Conservation (phyloP, 2,329 filamentous ascomycete species). For the Amphichorda felina region DNA sequence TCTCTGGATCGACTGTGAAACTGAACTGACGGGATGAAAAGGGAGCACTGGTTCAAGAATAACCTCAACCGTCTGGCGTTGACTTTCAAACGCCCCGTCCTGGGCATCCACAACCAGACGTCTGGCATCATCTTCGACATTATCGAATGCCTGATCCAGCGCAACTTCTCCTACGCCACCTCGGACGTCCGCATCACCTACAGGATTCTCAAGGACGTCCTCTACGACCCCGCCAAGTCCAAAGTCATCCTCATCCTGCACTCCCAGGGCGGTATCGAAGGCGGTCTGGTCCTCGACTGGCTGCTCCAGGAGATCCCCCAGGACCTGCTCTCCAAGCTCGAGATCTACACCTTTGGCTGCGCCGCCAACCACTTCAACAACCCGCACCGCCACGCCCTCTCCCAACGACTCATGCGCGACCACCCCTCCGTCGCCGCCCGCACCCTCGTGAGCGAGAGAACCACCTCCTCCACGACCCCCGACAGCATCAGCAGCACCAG, state of each 20-base stretch:
- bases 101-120: slow-evolving; percentile 67
- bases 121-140: slow-evolving; percentile 66
- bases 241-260: slow-evolving; percentile 68
- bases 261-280: slow-evolving; percentile 67
- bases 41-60: slow-evolving; percentile 53
- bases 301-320: slow-evolving; percentile 60
- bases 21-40: slow-evolving; percentile 10
- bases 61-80: slow-evolving; percentile 61
- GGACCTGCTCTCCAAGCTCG: slow-evolving; percentile 53
- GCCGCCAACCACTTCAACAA: slow-evolving; percentile 78
- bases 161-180: slow-evolving; percentile 63
- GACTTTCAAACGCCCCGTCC: slow-evolving; percentile 59
- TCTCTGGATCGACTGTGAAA: not conserved
- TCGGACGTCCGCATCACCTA: slow-evolving; percentile 53
- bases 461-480: not conserved
- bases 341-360: slow-evolving; percentile 69
- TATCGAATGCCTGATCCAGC: slow-evolving; percentile 65
- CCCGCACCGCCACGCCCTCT: slow-evolving; percentile 41
- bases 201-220: slow-evolving; percentile 45
- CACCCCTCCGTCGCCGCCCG: slow-evolving; percentile 22
- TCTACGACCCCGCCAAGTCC: slow-evolving; percentile 48
- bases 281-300: slow-evolving; percentile 64
- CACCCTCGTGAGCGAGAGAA: slow-evolving; percentile 22
- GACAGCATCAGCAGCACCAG: not conserved
- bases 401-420: slow-evolving; percentile 22